Base-by-base conservation (phyloP, 768 basidiomycete species). In the Chalciporus chontae region DNA sequence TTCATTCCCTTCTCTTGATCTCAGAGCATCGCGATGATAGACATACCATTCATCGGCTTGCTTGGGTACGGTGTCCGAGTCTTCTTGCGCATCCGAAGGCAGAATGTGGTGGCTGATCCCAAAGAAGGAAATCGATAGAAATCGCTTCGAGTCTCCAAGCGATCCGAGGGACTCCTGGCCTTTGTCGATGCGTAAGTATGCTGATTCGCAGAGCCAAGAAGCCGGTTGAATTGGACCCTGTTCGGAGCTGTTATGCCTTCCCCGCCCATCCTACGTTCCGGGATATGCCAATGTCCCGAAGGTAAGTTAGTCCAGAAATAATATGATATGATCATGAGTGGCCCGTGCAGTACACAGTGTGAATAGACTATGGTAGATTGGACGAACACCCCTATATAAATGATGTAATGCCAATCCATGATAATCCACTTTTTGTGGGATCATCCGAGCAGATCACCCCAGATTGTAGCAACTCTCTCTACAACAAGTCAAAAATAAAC, bases 21-120 rank as follows among this genome's bases (percentile, higher is more conserved):
- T 43, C 37, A 14, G 43, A 17, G 10, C 40, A 46, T 47, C 27
- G 29, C 41, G 24, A 37, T 47, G n/a, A 37, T 32, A 13, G 50
- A 37, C 37, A 40, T 36, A 40, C 27, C 43, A 44, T 45, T 45
- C 8, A 49, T 19, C 8, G 0, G 40, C 19, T 26, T 43, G 17
- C 41, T 27, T 36, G 11, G n/a, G 31, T 21, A 26, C 43, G 23
- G 38, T 14, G 48, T n/a, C n/a, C n/a, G n/a, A n/a, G n/a, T 45
- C 43, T 37, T 51, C 54, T 26, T 26, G 26, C 42, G 40, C 40
- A 54, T 49, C 56, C 59, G 60, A 58, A 21, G 21, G 55, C 40
- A 48, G 48, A 53, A 52, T 53, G 31, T 21, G n/a, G 48, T 18
- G 23, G 38, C 34, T 34, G 18, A 2, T 4, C 21, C 21, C 21